Evolutionary conservation across 2,329 filamentous ascomycete species (phyloP).

Genomic region (Epichloe uncinata): DNA sequence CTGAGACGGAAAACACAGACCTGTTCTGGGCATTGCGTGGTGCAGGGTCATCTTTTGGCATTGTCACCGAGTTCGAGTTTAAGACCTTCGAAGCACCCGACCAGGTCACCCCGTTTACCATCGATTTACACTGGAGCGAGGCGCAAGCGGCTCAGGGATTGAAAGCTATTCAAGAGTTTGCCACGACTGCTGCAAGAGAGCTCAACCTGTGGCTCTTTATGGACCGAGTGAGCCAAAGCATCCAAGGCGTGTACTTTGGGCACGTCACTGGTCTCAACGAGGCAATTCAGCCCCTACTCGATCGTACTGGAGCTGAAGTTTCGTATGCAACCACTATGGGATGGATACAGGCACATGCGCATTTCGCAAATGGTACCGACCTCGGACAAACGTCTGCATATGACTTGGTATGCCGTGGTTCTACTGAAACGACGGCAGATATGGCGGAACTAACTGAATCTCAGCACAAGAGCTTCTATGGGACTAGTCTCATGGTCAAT

Average conservation of each 20-base stretch:
- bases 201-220: conserved; percentile 18
- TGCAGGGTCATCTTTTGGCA: conserved; percentile 31
- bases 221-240: conserved; percentile 6
- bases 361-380: conserved; percentile 9
- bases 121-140: conserved; percentile 7
- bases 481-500: neutral
- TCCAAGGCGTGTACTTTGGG: conserved; percentile 18
- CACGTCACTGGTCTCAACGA: conserved; percentile 1
- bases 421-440: no score
- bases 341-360: conserved; percentile 15
- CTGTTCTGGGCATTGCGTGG: conserved; percentile 37
- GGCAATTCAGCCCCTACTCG: neutral
- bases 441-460: neutral
- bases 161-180: conserved; percentile 14
- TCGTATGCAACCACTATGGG: conserved; percentile 7
- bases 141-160: conserved; percentile 11
- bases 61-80: conserved; percentile 18
- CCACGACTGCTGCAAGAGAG: conserved; percentile 11
- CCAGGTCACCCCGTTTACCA: conserved; percentile 10
- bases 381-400: conserved; percentile 16
- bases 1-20: conserved; percentile 25
- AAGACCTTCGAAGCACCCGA: conserved; percentile 13
- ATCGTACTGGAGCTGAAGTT: neutral
- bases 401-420: conserved; percentile 10
- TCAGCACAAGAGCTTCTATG: neutral